A percentile compares a stretch with the other conserved stretches of the same genome.
Conservation (phyloP, 139 green algal species). For the Diplosphaera chodatii region DNA sequence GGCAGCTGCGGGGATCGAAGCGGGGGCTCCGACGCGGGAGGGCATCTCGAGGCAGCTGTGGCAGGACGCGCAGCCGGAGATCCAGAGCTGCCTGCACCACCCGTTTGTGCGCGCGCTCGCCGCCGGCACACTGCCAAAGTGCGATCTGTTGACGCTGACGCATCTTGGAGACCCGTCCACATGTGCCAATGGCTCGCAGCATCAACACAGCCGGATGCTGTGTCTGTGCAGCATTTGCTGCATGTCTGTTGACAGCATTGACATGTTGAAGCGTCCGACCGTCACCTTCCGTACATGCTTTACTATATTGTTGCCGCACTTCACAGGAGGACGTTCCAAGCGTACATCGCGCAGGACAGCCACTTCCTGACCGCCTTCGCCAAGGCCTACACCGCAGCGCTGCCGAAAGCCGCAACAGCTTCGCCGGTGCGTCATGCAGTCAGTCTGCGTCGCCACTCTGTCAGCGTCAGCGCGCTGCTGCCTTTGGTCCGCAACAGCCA, state of each 20-base stretch:
- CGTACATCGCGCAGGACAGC: slow-evolving; percentile 56
- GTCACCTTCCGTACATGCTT: too few species aligned
- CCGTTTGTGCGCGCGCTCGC: slow-evolving; percentile 49
- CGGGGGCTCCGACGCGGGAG: slow-evolving; percentile 5
- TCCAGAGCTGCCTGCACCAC: slow-evolving; percentile 31
- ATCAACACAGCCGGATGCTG: too few species aligned
- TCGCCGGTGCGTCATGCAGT: neutral
- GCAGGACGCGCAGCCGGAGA: slow-evolving; percentile 16
- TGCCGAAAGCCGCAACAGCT: slow-evolving; percentile 22
- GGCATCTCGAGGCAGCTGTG: slow-evolving; percentile 38
- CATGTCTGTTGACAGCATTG: too few species aligned
- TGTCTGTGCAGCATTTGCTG: too few species aligned
- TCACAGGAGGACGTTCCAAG: slow-evolving; percentile 39
- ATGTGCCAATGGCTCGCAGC: too few species aligned
- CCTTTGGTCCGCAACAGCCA: too few species aligned
- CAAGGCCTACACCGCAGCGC: slow-evolving; percentile 40
- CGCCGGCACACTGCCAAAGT: slow-evolving; percentile 35
- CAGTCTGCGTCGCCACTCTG: too few species aligned
- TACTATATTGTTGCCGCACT: neutral
- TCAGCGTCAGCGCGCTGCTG: too few species aligned
- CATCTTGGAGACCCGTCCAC: too few species aligned
- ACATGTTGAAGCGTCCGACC: too few species aligned
- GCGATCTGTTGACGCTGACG: neutral
- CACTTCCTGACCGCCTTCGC: slow-evolving; percentile 58
- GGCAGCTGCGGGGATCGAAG: neutral